Percentiles rank a stretch among this genome's conserved stretches.
Conservation (phyloP, 1,284 basidiomycete genomes). For the Schizophyllum amplum region DNA sequence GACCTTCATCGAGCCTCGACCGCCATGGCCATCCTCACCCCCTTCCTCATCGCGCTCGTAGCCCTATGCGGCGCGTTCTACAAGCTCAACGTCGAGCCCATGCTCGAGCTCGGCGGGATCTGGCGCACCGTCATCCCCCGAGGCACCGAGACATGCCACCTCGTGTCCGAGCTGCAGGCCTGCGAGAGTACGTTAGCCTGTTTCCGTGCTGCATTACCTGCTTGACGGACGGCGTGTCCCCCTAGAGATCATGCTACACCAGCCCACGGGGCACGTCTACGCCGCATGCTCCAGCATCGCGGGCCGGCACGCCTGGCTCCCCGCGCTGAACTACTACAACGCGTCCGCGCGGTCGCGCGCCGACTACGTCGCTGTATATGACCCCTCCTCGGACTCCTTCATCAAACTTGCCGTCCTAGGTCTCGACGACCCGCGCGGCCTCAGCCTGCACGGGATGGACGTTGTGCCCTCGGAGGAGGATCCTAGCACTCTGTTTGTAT, state of each 20-base stretch:
- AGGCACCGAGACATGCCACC: neutral
- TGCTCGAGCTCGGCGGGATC: neutral
- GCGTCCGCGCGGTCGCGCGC: constrained; percentile 25
- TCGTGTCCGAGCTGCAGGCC: neutral
- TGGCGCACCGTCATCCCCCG: neutral
- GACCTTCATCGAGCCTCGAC: too few species aligned
- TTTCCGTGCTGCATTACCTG: too few species aligned
- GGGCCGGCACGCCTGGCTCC: constrained; percentile 49
- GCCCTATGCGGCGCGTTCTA: too few species aligned
- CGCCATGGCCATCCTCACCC: neutral
- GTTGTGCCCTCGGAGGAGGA: constrained; percentile 47
- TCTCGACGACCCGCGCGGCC: constrained; percentile 23
- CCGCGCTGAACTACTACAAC: constrained; percentile 37
- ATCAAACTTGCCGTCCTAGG: constrained; percentile 37
- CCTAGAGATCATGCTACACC: constrained; percentile 48
- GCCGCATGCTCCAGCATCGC: constrained; percentile 57
- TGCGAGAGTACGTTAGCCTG: neutral
- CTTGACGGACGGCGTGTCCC: neutral
- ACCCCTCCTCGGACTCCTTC: constrained; percentile 36
- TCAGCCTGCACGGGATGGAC: constrained; percentile 68
- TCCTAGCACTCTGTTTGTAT: constrained; percentile 49
- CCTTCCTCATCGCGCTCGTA: neutral
- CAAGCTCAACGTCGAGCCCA: neutral
- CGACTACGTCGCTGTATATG: constrained; percentile 61
- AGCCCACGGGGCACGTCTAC: constrained; percentile 53